Base-by-base conservation (phyloP, 257 asterid species). In the Plantago major region DNA sequence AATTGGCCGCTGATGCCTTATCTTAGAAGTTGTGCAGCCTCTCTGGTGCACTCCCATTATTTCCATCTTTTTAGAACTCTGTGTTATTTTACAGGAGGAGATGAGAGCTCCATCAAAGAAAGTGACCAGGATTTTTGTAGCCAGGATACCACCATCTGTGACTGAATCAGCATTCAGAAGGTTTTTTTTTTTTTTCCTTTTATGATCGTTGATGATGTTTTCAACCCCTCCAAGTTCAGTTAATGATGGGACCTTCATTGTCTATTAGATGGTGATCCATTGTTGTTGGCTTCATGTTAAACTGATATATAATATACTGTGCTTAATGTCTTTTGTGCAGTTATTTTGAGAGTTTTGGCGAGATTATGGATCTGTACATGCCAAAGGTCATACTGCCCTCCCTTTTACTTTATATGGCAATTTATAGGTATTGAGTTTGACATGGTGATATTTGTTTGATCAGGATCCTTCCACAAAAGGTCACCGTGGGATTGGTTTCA, bases 401-500 rank as follows among this genome's bases (percentile, higher is more conserved):
- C 57, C 17, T n/a, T 53, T 45, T 43, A 43, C 38, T 22, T 26
- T 65, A 55, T 19, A 40, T 10, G 9, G 17, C 6, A 22, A 30
- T 42, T 43, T 44, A 28, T 43, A 26, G 55, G 44, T 55, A 61
- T 57, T 56, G 40, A 17, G 26, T 5, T 14, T 60, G 42, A 42
- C 43, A 37, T 71, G 58, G 19, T 55, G 22, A 62, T 30, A 42
- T 42, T 64, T 42, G 51, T 55, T 50, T 77, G 50, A 45, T 47
- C 73, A 93, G 99, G 99, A 93, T 82, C 95, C 95, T 63, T 70
- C 76, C 47, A 81, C 96, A 56, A 87, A 85, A 75, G 91, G 94
- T 62, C 99, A 93, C 66, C 99, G 99, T 73, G 99, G 97, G 74
- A 93, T 93, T 72, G 99, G 99, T 46, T 93, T 89, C 47, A 79